phyloP scores from a whole-genome alignment of 345 rosid genomes.

The Bruguiera sexangula region DNA sequence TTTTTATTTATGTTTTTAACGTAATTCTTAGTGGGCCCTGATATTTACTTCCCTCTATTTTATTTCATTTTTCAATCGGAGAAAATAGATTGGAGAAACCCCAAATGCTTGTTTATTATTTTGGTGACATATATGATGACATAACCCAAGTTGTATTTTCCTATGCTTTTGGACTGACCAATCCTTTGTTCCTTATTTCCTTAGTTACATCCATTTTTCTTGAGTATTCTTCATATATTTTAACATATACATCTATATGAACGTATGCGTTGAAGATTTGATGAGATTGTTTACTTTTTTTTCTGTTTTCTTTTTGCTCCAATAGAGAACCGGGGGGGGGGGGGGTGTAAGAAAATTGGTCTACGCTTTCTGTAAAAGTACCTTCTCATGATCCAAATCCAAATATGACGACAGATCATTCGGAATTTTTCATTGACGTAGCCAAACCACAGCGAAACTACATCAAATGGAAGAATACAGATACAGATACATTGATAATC shows the following conservation, averaged over 20 bases:
- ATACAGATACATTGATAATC: background rate
- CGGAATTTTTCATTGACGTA: too few relatives aligned
- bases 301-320: too few relatives aligned
- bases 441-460: too few relatives aligned
- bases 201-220: background rate
- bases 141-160: conserved; percentile 23
- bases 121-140: conserved; percentile 25
- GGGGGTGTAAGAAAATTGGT: too few relatives aligned
- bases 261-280: too few relatives aligned
- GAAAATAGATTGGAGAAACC: conserved; percentile 30
- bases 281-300: too few relatives aligned
- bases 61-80: conserved; percentile 27
- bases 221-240: too few relatives aligned
- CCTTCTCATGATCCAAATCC: too few relatives aligned
- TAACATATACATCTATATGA: too few relatives aligned
- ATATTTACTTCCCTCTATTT: conserved; percentile 9
- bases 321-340: too few relatives aligned
- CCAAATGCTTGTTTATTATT: conserved; percentile 22
- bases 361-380: too few relatives aligned
- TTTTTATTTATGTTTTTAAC: background rate
- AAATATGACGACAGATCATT: too few relatives aligned
- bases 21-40: conserved; percentile 15
- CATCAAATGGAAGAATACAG: background rate
- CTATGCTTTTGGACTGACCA: conserved; percentile 13
- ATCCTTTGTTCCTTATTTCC: conserved; percentile 10